Evolutionary conservation across 371 early-diverging fungal species (phyloP).

Genomic region (Zancudomyces culisetae): DNA sequence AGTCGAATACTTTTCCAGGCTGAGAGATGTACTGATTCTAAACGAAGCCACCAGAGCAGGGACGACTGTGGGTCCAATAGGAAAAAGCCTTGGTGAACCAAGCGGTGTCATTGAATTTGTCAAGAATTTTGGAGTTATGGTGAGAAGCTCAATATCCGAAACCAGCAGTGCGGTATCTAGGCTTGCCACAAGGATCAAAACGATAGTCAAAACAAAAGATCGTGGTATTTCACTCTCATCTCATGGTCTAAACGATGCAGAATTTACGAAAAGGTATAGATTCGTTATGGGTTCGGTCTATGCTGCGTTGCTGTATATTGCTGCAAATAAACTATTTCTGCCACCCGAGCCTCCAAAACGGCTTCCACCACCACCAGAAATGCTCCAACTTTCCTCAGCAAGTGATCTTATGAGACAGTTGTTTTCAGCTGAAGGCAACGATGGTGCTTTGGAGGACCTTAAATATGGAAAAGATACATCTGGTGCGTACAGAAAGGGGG

Average conservation of each 20-base stretch:
- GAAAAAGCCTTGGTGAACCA: background rate
- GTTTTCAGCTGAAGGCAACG: too few species aligned
- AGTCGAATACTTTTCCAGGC: conserved; percentile 35
- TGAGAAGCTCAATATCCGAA: background rate
- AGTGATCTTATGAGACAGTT: background rate
- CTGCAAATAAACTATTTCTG: background rate
- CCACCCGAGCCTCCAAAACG: background rate
- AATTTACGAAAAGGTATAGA: background rate
- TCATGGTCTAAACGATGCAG: background rate
- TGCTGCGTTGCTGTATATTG: background rate
- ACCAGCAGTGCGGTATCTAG: background rate
- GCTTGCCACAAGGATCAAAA: background rate
- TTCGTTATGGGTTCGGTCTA: background rate
- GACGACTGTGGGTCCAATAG: background rate
- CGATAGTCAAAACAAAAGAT: background rate
- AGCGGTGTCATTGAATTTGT: background rate
- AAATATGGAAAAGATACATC: conserved; percentile 1
- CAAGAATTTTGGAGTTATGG: background rate
- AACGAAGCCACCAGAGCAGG: background rate
- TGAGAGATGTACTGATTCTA: conserved; percentile 1
- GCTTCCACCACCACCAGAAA: background rate
- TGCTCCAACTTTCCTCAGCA: background rate
- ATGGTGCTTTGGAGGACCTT: background rate
- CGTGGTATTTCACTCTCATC: background rate
- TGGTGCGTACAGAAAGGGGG: background rate